phyloP scores from a whole-genome alignment of 495 filamentous ascomycete genomes.

The Penicillium dipodomyicola region DNA sequence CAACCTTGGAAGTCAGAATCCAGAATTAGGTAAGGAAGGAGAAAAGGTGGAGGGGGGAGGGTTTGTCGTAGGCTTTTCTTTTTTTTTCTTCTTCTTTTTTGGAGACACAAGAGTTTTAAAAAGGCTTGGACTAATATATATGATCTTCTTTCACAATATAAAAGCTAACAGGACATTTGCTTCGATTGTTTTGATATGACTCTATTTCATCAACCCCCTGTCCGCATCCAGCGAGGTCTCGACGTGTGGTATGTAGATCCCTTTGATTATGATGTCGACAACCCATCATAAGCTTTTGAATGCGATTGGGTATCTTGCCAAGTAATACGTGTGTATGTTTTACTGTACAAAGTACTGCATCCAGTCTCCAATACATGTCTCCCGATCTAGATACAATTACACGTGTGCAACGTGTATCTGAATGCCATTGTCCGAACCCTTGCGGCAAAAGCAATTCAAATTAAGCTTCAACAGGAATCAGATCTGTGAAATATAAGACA shows the following conservation, averaged over 20 bases:
- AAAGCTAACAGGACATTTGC: not conserved
- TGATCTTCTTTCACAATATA: not conserved
- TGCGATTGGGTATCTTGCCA: not conserved
- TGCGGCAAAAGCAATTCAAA: not conserved
- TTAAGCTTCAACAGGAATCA: not conserved
- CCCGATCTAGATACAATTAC: not conserved
- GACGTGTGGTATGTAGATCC: constrained; percentile 5
- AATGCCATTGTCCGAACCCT: not conserved
- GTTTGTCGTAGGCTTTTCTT: constrained; percentile 8
- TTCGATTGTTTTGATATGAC: constrained; percentile 2
- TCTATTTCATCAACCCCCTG: not conserved
- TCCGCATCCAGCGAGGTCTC: constrained; percentile 1
- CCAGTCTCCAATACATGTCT: not conserved
- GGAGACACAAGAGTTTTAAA: not conserved
- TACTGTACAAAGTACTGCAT: not conserved
- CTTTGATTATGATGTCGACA: constrained; percentile 5
- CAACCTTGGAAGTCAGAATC: constrained; percentile 2
- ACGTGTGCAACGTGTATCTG: not conserved
- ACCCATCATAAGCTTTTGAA: constrained; percentile 3
- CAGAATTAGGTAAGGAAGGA: constrained; percentile 17
- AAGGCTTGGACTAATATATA: not conserved
- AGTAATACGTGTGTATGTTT: constrained; percentile 1
- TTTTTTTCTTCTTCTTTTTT: constrained; percentile 1
- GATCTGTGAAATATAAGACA: not conserved
- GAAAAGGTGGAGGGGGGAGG: constrained; percentile 14